Evolutionary conservation across 768 basidiomycete genomes (phyloP).

Genomic region (Boletellus ananiceps): DNA sequence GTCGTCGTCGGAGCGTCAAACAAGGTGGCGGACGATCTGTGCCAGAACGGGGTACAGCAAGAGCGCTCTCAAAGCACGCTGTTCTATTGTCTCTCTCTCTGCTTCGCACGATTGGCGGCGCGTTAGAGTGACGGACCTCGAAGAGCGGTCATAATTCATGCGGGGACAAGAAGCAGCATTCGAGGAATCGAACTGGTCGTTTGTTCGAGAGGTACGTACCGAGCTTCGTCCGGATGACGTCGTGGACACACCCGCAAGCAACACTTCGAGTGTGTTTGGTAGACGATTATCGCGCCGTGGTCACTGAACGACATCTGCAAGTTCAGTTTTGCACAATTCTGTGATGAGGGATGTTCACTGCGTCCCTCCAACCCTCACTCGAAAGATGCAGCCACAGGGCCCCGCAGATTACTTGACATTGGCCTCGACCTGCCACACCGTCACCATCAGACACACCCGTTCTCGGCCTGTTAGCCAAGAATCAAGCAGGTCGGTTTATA

Average conservation of each 20-base stretch:
- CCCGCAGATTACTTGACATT: too few relatives aligned
- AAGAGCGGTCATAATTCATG: not conserved
- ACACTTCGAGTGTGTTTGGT: not conserved
- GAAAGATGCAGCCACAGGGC: not conserved
- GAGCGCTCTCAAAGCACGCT: too few relatives aligned
- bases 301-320: not conserved
- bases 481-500: slow-evolving; percentile 57
- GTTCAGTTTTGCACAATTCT: slow-evolving; percentile 27
- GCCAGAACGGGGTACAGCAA: slow-evolving; percentile 53
- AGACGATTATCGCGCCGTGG: not conserved
- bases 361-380: not conserved
- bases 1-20: slow-evolving; percentile 47
- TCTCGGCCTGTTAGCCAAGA: slow-evolving; percentile 37
- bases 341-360: slow-evolving; percentile 30
- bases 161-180: not conserved
- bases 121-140: slow-evolving; percentile 2
- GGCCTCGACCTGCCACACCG: too few relatives aligned
- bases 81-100: slow-evolving; percentile 42
- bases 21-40: slow-evolving; percentile 51
- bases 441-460: too few relatives aligned
- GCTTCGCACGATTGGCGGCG: slow-evolving; percentile 49
- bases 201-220: too few relatives aligned
- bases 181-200: not conserved
- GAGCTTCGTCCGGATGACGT: too few relatives aligned
- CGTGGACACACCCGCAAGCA: not conserved